Percentiles rank a stretch among this genome's conserved stretches.
These are phyloP conservation scores for Lipomyces yamanashiensis DNA, from an alignment of 805 yeast genomes.

Conservation along the genomic window DNA sequence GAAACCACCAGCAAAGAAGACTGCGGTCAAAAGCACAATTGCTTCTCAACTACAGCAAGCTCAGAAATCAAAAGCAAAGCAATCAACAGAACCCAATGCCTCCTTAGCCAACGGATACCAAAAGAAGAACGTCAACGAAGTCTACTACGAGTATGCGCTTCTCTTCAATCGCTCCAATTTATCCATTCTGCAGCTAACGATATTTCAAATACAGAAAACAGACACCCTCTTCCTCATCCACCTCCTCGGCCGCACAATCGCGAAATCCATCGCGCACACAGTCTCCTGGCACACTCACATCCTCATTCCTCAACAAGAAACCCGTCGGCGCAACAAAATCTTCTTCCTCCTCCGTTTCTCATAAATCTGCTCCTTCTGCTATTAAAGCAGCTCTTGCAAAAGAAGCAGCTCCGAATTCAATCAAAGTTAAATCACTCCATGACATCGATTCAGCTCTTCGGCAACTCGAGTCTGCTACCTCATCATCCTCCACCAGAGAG, in stretches of 20 bases:
- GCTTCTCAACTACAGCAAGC: slow-evolving; percentile 6
- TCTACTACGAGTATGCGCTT: slow-evolving; percentile 9
- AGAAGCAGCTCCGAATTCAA: slow-evolving; percentile 9
- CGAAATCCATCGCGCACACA: not conserved
- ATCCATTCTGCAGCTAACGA: not conserved
- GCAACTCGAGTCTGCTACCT: slow-evolving; percentile 24
- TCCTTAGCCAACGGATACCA: not conserved
- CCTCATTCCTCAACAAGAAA: slow-evolving; percentile 9
- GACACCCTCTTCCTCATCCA: not conserved
- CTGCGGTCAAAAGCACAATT: not conserved
- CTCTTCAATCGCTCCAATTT: not conserved
- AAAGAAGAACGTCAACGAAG: not conserved
- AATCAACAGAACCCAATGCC: not conserved
- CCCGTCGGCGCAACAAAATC: slow-evolving; percentile 8
- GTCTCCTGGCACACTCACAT: not conserved
- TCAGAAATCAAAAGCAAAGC: not conserved
- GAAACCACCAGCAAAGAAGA: not conserved
- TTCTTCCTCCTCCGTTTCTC: not conserved
- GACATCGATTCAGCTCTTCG: slow-evolving; percentile 36
- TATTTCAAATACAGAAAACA: not conserved
- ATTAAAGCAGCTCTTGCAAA: slow-evolving; percentile 11
- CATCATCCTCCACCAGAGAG: slow-evolving; percentile 1
- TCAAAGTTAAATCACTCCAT: slow-evolving; percentile 27
- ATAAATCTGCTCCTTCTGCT: not conserved
- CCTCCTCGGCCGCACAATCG: not conserved